Evolutionary conservation across 2,329 filamentous ascomycete species (phyloP), one percentile per base, ranked within the genome.

Genomic region (Sodiomyces alkalinus): DNA sequence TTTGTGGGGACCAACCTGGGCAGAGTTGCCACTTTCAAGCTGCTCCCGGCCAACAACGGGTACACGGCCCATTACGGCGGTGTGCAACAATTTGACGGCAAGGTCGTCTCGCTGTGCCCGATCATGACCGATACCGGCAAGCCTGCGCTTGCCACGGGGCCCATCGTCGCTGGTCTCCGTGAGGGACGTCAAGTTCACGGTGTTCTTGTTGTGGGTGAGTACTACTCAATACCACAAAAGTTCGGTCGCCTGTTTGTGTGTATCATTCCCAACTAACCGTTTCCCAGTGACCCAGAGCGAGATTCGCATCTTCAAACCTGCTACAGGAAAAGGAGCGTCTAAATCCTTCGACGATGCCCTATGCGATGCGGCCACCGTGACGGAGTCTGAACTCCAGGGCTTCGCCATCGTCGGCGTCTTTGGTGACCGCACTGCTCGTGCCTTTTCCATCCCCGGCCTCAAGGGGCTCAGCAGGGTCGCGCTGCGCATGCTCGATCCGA

Each of bases 1-100:
- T 92, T 96, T 40, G 80, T 92, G 2, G 90, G 90, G 13, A 96
- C 90, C 0, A 86, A 77, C 39, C 52, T 73, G 17, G 90, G 90
- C 22, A 82, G 81, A 42, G 59, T 96, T 12, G 73, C 76, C 6
- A 96, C 87, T 0, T 87, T 96, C 56, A 94, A 93, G 55, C 62
- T 98, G 14, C 57, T 96, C 3, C 90, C 90, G 0, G 66, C 76
- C 10, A 69, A 67, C 29, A 69, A 75, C 4, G 65, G 74, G 8
- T 96, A 92, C 49, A 64, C 69, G 8, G 81, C 72, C 9, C 68
- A 78, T 31, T 66, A 78, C 27, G 79, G 69, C 2, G 90, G 87
- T 1, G 60, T 74, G 3, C 63, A 69, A 4, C 52, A 65, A 2
- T 56, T 86, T 17, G 73, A 81, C 30, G 81, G 74, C 36, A 64